Evolutionary conservation across 148 eudicot species (phyloP), one percentile per base, ranked within the genome.

Genomic region (Vaccinium darrowii): DNA sequence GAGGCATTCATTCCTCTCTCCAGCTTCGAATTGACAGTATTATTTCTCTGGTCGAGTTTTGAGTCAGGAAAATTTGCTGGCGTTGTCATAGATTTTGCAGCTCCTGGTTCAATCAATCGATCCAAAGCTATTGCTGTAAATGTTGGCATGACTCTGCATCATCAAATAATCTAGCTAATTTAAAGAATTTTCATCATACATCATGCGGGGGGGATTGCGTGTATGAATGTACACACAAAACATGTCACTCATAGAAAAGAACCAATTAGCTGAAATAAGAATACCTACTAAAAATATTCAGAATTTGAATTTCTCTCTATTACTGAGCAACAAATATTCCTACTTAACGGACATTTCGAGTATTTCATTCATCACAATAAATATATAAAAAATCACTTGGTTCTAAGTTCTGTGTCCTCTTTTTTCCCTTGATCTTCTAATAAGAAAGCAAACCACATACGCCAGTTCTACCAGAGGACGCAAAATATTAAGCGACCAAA

Each of bases 71-170:
- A 85, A 77, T 71, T 78, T 58, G 67, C 82, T 43, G 52, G 82
- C 23, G 86, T 83, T 71, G 92, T 77, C 88, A 87, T 85, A 71
- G 95, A 84, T 81, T 85, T 95, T 12, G 92, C 76, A 79, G 86
- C 88, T 88, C 91, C 92, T 69, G 94, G 90, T 81, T 97, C 99
- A 47, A 97, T 87, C 5, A 92, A 87, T 47, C 92, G 91, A 86
- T 97, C 99, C 81, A 95, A 84, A 73, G 95, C 88, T 88, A 93
- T 86, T 0, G 98, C 90, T 71, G 98, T 88, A 82, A 90, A 92
- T 60, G 98, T 93, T 84, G 98, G 96, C 99, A 97, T 97, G 81
- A 86, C 83, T 91, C 92, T 83, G 81, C 85, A 87, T 50, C 80
- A 87, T 88, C 81, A 85, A 87, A 81, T 62, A 84, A 83, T 84